Conservation (phyloP, 1,284 basidiomycete species). For the Austroboletus novae-zelandiae region DNA sequence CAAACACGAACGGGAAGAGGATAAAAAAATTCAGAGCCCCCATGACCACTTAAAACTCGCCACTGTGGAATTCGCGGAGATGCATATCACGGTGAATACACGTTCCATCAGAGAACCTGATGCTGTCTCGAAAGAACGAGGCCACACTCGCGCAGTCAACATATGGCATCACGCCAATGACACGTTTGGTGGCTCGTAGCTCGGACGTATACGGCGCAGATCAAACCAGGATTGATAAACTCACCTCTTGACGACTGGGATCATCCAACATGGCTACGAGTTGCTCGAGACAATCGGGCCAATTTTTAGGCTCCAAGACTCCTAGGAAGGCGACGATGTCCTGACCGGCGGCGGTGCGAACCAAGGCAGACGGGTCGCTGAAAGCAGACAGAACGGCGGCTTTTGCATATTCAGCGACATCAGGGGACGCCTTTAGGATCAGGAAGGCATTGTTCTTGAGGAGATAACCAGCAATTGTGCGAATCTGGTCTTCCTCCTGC, state of each 20-base stretch:
- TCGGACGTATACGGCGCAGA: background rate
- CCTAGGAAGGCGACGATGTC: conserved; percentile 87
- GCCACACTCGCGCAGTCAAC: background rate
- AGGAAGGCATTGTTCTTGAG: conserved; percentile 92
- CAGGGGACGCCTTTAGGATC: conserved; percentile 63
- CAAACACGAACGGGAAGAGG: conserved; percentile 11
- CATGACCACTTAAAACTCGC: conserved; percentile 2
- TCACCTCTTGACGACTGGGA: conserved; percentile 80
- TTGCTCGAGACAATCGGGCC: conserved; percentile 88
- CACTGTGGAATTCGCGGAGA: background rate
- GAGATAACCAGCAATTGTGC: conserved; percentile 94
- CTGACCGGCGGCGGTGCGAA: conserved; percentile 89
- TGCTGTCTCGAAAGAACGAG: conserved; percentile 9
- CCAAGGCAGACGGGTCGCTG: conserved; percentile 76
- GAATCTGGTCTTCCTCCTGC: conserved; percentile 85
- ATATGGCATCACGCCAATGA: conserved; percentile 2
- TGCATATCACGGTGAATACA: conserved; percentile 5
- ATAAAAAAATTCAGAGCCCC: background rate
- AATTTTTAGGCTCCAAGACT: conserved; percentile 82
- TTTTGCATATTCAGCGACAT: conserved; percentile 81
- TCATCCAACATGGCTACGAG: conserved; percentile 81
- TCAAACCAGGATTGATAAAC: conserved; percentile 27
- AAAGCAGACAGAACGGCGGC: conserved; percentile 79
- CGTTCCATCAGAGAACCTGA: conserved; percentile 7
- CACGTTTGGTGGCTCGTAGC: background rate